Conservation (phyloP, 495 filamentous ascomycete genomes). For the Neurospora pannonica region DNA sequence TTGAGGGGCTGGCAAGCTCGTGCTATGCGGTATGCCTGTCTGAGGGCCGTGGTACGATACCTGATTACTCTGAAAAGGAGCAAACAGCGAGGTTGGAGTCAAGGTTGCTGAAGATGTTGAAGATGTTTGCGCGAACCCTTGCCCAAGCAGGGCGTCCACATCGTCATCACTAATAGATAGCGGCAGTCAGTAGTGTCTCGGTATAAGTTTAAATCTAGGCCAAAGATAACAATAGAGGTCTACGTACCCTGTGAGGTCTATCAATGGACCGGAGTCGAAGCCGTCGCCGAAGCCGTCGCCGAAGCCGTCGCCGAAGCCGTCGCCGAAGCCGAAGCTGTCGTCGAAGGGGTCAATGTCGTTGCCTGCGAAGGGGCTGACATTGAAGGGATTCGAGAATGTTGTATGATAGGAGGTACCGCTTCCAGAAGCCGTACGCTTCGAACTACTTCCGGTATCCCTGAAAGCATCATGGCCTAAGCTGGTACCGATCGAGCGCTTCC, state of each 20-base stretch:
- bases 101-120: background rate
- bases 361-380: background rate
- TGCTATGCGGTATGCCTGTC: background rate
- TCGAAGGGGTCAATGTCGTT: background rate
- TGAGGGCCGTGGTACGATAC: background rate
- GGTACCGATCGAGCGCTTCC: background rate
- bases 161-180: background rate
- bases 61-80: background rate
- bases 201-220: background rate
- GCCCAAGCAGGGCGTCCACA: background rate
- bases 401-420: background rate
- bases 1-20: background rate
- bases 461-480: background rate
- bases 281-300: background rate
- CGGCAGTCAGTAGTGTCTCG: background rate
- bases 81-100: background rate
- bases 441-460: background rate
- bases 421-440: background rate
- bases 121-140: background rate
- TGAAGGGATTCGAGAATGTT: background rate
- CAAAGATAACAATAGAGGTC: background rate
- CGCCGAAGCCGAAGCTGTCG: background rate
- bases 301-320: background rate
- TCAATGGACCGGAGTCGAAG: background rate
- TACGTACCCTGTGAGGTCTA: background rate